Base-by-base conservation (phyloP, 1,139 yeast genomes). In the Saccharomycopsis crataegensis region DNA sequence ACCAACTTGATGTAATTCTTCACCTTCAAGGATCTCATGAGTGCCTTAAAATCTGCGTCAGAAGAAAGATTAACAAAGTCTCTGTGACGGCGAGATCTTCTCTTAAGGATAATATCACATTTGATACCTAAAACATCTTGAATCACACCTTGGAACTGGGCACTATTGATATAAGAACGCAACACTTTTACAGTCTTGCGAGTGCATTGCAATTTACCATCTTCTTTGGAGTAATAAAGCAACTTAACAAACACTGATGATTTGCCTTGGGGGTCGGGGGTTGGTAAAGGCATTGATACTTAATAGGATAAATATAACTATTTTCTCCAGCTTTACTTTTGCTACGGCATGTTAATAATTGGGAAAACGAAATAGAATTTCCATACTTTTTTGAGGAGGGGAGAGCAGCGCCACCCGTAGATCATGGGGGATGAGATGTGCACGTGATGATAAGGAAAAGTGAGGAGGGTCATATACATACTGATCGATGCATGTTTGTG, bases 121-220 rank as follows among this genome's bases (percentile, higher is more conserved):
- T 46, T 46, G 22, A 34, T 44, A n/a, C 78, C 82, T 82, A 83
- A 78, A 14, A 77, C 77, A 8, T 83, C 83, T 59, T 74, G 74
- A 40, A 78, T 72, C 1, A 81, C 82, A 44, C 75, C 68, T 62
- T 78, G 78, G 65, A 79, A 79, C 11, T 78, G 64, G 50, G 77
- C 71, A 52, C 75, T 68, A 60, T 77, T 81, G 17, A 80, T 71
- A 31, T 80, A 80, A 52, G 68, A 66, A 11, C 71, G 68, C 55
- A 76, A 66, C 47, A 74, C 74, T 53, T 66, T 67, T 0, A 75
- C 67, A 47, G 67, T 68, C 14, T 45, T 43, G 51, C 40, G 78
- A 67, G 78, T 67, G 61, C 79, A 81, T 62, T 79, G 82, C 28
- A 78, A 62, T 8, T 79, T 69, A 9, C 73, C 79, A 52, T 78